Conservation (phyloP, 2,329 filamentous ascomycete genomes). For the Talaromyces rugulosus region DNA sequence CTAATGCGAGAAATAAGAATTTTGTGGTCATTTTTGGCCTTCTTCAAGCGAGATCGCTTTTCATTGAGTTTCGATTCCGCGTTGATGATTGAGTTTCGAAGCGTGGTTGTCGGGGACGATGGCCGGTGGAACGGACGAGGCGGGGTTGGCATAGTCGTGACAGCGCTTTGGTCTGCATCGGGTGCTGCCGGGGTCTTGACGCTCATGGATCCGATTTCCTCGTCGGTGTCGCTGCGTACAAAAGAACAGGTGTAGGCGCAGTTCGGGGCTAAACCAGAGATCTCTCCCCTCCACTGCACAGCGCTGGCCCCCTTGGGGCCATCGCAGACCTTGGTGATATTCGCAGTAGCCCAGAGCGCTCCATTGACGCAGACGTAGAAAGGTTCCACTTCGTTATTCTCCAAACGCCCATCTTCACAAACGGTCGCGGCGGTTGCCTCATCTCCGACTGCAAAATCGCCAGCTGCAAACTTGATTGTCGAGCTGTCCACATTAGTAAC, state of each 20-base stretch:
- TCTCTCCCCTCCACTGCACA: conserved; percentile 56
- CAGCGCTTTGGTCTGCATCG: conserved; percentile 54
- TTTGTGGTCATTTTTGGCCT: conserved; percentile 60
- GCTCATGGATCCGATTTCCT: conserved; percentile 57
- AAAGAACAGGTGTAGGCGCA: conserved; percentile 63
- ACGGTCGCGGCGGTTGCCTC: conserved; percentile 26
- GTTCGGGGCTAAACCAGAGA: conserved; percentile 61
- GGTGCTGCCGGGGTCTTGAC: conserved; percentile 59
- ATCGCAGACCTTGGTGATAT: conserved; percentile 46
- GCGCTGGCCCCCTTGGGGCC: conserved; percentile 41
- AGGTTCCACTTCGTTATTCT: conserved; percentile 45
- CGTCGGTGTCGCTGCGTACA: conserved; percentile 52
- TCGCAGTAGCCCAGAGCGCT: conserved; percentile 60
- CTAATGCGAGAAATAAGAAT: conserved; percentile 53
- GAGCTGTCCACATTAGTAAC: conserved; percentile 45
- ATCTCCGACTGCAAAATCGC: conserved; percentile 33
- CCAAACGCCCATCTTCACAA: conserved; percentile 23
- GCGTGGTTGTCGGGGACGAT: conserved; percentile 60
- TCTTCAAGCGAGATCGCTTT: conserved; percentile 55
- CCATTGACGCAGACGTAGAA: conserved; percentile 64
- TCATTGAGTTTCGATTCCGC: conserved; percentile 59
- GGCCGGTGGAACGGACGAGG: conserved; percentile 58
- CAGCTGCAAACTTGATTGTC: conserved; percentile 45
- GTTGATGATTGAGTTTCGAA: conserved; percentile 61
- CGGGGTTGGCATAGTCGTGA: conserved; percentile 33